Evolutionary conservation across 768 basidiomycete genomes (phyloP), one percentile per base, ranked within the genome.

Genomic region (Candolleomyces aberdarensis): DNA sequence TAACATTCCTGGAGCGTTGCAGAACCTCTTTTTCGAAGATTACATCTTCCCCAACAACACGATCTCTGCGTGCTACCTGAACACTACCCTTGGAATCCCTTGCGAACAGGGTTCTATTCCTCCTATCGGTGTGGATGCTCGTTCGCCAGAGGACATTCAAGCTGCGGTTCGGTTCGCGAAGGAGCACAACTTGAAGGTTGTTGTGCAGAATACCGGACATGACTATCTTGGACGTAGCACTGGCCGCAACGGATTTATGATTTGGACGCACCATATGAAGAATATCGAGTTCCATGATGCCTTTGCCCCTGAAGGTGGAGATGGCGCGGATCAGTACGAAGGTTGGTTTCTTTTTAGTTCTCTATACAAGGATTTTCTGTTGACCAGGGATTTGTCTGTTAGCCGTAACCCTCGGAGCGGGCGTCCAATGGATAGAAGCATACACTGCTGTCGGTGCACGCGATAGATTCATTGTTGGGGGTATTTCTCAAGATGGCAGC

Each of bases 1-100:
- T 2, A 39, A 50, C 49, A 44, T 56, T 22, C 39, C 59, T 39
- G 62, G 62, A 50, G 62, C 58, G 13, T 54, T 57, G 39, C 47
- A 63, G 46, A 59, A 63, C 39, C 22, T 41, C 58, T 59, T 59
- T 26, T 59, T 63, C 44, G 62, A 59, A 49, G 36, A 36, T 15
- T 60, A 56, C 44, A 60, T 57, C 10, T 41, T 44, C 56, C 50
- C 54, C 48, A 83, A 82, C 65, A 82, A 78, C 29, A 82, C 80
- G 46, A 78, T 83, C 50, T 76, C 77, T 63, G 78, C 75, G 0
- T 87, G 85, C 74, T 84, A 82, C 46, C 59, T 84, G 39, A 78
- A 85, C 61, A 78, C 77, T 0, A 69, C 74, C 0, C 65, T 80
- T 0, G 76, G 75, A 4, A 41, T 72, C 13, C 73, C 78, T 6